Percentiles rank a stretch among this genome's conserved stretches.
These are phyloP conservation scores for Groenewaldozyma auringiensis DNA, from an alignment of 1,139 yeast species.

Conservation along the genomic window DNA sequence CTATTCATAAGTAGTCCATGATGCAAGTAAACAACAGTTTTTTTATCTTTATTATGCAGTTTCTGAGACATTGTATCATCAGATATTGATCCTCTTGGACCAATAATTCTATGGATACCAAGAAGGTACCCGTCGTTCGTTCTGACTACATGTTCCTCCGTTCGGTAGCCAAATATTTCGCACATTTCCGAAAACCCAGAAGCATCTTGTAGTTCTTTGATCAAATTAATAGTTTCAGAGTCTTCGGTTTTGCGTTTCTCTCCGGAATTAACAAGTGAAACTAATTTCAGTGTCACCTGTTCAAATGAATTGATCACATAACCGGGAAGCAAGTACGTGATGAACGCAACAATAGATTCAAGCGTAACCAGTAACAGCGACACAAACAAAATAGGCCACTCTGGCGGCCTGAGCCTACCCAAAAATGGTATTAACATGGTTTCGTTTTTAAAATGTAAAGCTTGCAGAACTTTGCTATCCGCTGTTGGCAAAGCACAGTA, in stretches of 20 bases:
- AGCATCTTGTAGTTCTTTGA: conserved; percentile 23
- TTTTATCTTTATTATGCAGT: conserved; percentile 18
- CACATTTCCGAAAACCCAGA: conserved; percentile 59
- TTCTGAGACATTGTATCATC: conserved; percentile 16
- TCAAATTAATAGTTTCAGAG: conserved; percentile 17
- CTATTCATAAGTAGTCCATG: conserved; percentile 90
- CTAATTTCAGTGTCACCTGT: conserved; percentile 13
- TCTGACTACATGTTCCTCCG: conserved; percentile 65
- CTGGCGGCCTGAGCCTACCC: conserved; percentile 25
- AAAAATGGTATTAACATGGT: conserved; percentile 25
- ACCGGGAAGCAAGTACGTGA: conserved; percentile 29
- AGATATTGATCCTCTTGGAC: conserved; percentile 34
- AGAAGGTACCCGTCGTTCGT: conserved; percentile 50
- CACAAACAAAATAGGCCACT: conserved; percentile 27
- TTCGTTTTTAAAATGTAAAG: too few relatives aligned
- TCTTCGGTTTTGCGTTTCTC: conserved; percentile 16
- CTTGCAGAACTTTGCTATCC: too few relatives aligned
- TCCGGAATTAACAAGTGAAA: conserved; percentile 15
- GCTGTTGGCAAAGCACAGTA: too few relatives aligned
- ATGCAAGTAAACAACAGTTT: conserved; percentile 66
- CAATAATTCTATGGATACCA: conserved; percentile 45
- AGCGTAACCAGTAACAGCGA: conserved; percentile 29
- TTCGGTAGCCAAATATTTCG: conserved; percentile 49
- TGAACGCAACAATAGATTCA: conserved; percentile 27
- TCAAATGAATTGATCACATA: conserved; percentile 25